phyloP scores from a whole-genome alignment of 345 rosid species.

The Dipteronia sinensis region DNA sequence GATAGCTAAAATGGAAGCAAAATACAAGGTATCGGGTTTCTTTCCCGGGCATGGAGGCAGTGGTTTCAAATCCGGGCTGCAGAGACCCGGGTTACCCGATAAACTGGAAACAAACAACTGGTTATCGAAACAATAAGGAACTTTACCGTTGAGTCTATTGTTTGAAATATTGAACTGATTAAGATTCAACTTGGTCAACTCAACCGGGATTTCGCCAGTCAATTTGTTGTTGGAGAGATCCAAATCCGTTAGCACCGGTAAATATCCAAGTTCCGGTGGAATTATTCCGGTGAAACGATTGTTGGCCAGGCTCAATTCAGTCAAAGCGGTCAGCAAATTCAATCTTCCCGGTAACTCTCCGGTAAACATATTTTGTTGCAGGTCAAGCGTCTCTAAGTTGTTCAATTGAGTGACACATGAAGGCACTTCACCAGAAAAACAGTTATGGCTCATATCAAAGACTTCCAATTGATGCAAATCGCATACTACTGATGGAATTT shows the following conservation, averaged over 20 bases:
- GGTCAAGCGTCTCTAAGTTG: conserved; percentile 48
- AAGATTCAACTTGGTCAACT: conserved; percentile 51
- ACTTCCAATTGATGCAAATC: conserved; percentile 25
- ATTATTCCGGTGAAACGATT: conserved; percentile 58
- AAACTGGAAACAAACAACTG: conserved; percentile 40
- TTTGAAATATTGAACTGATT: conserved; percentile 59
- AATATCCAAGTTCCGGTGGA: conserved; percentile 52
- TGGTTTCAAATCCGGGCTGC: conserved; percentile 51
- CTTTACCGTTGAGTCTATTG: conserved; percentile 50
- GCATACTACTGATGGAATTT: conserved; percentile 51
- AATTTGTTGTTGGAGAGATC: conserved; percentile 64
- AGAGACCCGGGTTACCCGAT: conserved; percentile 63
- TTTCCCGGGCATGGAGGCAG: conserved; percentile 44
- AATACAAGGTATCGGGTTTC: conserved; percentile 29
- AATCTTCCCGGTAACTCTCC: conserved; percentile 57
- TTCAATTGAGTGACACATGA: conserved; percentile 46
- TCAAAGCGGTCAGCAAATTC: conserved; percentile 44
- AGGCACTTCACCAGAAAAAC: conserved; percentile 50
- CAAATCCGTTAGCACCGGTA: conserved; percentile 52
- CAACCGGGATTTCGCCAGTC: conserved; percentile 58
- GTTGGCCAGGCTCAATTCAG: conserved; percentile 53
- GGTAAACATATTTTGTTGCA: conserved; percentile 54
- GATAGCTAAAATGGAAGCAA: conserved; percentile 28
- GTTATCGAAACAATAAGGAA: conserved; percentile 51
- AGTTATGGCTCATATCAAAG: conserved; percentile 51